phyloP scores from a whole-genome alignment of 2,329 filamentous ascomycete genomes.

The Aspergillus unguis region DNA sequence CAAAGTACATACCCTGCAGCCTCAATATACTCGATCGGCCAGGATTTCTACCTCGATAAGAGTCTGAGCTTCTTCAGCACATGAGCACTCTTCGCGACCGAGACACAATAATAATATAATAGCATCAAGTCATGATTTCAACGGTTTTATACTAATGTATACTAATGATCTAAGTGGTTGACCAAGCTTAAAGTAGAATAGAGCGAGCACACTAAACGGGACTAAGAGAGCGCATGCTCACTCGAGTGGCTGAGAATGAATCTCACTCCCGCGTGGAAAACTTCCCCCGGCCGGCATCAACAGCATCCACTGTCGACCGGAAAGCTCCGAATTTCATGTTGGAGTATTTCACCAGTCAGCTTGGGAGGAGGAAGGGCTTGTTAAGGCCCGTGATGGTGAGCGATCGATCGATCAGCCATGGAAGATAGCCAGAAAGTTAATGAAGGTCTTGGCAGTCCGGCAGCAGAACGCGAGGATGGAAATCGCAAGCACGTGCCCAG shows the following conservation, averaged over 20 bases:
- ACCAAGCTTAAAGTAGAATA: conserved; percentile 5
- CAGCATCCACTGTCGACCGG: background rate
- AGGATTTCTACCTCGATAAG: too few relatives aligned
- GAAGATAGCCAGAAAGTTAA: too few relatives aligned
- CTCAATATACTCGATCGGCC: too few relatives aligned
- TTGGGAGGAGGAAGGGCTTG: too few relatives aligned
- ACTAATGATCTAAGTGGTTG: background rate
- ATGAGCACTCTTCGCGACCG: too few relatives aligned
- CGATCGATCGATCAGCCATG: too few relatives aligned
- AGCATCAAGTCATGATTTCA: too few relatives aligned
- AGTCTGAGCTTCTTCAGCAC: too few relatives aligned
- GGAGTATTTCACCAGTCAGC: too few relatives aligned
- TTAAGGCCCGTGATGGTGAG: too few relatives aligned
- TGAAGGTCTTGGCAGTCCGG: background rate
- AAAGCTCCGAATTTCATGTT: background rate
- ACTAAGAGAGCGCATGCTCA: conserved; percentile 15
- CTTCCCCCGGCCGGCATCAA: background rate
- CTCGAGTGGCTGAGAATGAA: conserved; percentile 14
- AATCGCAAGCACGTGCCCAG: conserved; percentile 4
- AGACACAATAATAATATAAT: too few relatives aligned
- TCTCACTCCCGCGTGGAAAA: background rate
- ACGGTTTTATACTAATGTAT: background rate
- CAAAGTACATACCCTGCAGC: too few relatives aligned
- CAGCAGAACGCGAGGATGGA: background rate
- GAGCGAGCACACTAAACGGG: background rate